Percentiles rank a stretch among this genome's conserved stretches.
phyloP scores from a whole-genome alignment of 164 flowering plant species.

The Dillenia turbinata region DNA sequence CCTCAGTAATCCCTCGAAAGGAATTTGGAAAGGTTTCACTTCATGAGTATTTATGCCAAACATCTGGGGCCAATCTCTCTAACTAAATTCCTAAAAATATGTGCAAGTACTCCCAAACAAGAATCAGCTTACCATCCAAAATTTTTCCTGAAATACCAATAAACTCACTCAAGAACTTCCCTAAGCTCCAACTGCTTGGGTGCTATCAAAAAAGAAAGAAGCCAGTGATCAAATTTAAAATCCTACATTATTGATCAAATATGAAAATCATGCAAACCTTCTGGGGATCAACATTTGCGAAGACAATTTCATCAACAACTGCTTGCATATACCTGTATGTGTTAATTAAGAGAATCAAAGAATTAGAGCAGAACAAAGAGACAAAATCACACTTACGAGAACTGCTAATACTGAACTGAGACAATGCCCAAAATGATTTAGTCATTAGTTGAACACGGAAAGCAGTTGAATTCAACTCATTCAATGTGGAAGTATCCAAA shows the following conservation, averaged over 20 bases:
- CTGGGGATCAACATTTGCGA: conserved; percentile 52
- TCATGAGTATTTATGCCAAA: conserved; percentile 10
- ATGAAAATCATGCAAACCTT: conserved; percentile 39
- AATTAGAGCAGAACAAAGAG: too few relatives aligned
- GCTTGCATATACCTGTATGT: conserved; percentile 93
- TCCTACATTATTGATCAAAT: background rate
- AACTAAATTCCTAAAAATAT: background rate
- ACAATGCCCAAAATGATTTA: too few relatives aligned
- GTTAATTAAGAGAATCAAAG: background rate
- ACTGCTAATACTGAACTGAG: too few relatives aligned
- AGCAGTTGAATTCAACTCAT: background rate
- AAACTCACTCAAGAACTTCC: conserved; percentile 67
- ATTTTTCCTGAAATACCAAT: conserved; percentile 43
- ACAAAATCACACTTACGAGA: too few relatives aligned
- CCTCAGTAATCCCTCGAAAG: conserved; percentile 61
- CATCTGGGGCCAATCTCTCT: background rate
- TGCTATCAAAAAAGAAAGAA: conserved; percentile 34
- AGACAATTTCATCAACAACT: conserved; percentile 81
- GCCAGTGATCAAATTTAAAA: conserved; percentile 4
- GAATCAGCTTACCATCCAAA: conserved; percentile 45
- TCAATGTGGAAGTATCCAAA: background rate
- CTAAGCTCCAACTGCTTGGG: conserved; percentile 74
- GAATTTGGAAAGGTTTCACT: conserved; percentile 37
- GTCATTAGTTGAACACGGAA: background rate
- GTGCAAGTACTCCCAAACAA: background rate